A percentile compares a stretch with the other conserved stretches of the same genome.
These are phyloP conservation scores for Obelidium mucronatum DNA, from an alignment of 192 early-diverging fungal genomes.

Conservation along the genomic window DNA sequence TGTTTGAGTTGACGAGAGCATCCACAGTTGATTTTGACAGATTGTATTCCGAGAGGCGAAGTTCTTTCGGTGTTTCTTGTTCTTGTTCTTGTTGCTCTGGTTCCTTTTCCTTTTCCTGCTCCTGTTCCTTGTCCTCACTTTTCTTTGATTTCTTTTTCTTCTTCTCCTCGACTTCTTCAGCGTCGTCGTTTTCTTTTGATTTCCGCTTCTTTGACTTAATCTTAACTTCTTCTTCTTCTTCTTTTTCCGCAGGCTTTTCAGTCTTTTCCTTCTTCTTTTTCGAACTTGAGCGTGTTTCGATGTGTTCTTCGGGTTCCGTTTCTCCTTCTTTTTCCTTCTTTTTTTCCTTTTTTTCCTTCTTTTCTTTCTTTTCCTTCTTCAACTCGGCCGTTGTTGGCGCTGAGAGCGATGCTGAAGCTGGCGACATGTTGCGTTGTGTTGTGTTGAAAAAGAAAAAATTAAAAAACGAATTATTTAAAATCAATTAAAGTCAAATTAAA, in stretches of 20 bases:
- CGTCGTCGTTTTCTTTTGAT: constrained; percentile 13
- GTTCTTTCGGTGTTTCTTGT: constrained; percentile 40
- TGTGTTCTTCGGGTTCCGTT: constrained; percentile 23
- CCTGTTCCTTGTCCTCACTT: constrained; percentile 34
- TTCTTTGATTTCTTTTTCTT: constrained; percentile 25
- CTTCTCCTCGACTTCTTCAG: constrained; percentile 21
- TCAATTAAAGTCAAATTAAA: not conserved
- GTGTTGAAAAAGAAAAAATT: not conserved
- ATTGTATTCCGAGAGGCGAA: constrained; percentile 40
- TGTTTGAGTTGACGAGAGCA: constrained; percentile 74
- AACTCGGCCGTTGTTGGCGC: constrained; percentile 49
- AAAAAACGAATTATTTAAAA: too few relatives aligned
- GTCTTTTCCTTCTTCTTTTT: constrained; percentile 22
- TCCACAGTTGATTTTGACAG: constrained; percentile 66
- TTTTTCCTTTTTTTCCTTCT: constrained; percentile 55
- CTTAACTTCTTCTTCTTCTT: not conserved
- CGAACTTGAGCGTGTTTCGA: not conserved
- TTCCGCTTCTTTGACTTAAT: not conserved
- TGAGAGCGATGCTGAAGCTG: constrained; percentile 4
- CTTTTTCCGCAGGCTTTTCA: constrained; percentile 14
- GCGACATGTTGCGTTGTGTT: not conserved
- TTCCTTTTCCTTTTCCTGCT: constrained; percentile 27
- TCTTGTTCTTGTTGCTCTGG: not conserved
- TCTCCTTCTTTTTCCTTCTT: constrained; percentile 13
- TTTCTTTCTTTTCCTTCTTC: constrained; percentile 55